Evolutionary conservation across 805 yeast genomes (phyloP), one percentile per base, ranked within the genome.

Genomic region (Wickerhamomyces rabaulensis): DNA sequence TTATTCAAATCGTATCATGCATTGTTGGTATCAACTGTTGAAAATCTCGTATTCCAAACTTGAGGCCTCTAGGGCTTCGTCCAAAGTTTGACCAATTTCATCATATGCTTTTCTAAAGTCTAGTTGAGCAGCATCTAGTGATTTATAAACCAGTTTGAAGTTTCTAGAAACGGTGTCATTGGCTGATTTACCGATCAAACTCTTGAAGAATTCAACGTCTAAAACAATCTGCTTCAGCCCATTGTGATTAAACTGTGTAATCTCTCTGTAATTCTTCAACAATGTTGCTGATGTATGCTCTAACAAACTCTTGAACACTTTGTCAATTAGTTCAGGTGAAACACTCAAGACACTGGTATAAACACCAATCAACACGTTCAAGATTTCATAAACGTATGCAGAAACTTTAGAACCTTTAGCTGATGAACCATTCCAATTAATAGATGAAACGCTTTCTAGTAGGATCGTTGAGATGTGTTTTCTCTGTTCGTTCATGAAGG

Each of bases 131-230:
- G 36, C 39, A 9, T 45, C 43, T 13, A 55, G 43, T 17, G 49
- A 48, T 43, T 54, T 55, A 39, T 58, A 58, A 17, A 58, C 48
- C 33, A 60, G 33, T 19, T 56, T 53, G 41, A 58, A 42, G 35
- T 58, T 57, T 38, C 49, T 55, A 6, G 35, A 15, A 10, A 48
- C 40, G 5, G 29, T 21, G 4, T 35, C 43, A 19, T 44, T 52
- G 3, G 50, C 52, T 8, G 57, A 49, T 39, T 48, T 54, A 1
- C 63, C 64, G 7, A 57, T 39, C 36, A 58, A 40, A 10, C 55
- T 62, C 41, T 72, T 68, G 57, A 79, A 69, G 52, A 79, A 78
- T 54, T 77, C 79, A 23, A 79, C 55, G 53, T 80, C 86, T 3
- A 80, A 73, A 0, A 74, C 67, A 2, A 73, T 67, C 57, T 80